Conservation (phyloP, 352 stramenopile species). For the Phytopythium helicoides region DNA sequence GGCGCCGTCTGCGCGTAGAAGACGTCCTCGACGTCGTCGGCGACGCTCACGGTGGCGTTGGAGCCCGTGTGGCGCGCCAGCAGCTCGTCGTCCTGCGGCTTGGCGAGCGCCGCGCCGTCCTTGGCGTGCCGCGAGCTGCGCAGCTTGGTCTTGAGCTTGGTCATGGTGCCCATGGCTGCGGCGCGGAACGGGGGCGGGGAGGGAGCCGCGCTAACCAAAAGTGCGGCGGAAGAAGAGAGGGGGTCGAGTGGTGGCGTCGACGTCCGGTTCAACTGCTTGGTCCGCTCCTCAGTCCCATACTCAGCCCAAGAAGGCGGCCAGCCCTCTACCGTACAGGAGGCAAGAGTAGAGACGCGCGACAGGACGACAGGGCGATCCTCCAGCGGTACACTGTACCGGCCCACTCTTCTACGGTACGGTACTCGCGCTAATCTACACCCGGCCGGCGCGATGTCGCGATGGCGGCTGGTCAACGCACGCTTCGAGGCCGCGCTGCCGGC, state of each 20-base stretch:
- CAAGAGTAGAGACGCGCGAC: no score
- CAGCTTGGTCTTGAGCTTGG: constrained; percentile 67
- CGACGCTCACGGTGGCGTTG: constrained; percentile 31
- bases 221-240: not conserved
- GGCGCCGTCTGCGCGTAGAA: constrained; percentile 35
- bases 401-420: no score
- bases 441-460: no score
- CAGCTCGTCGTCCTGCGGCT: constrained; percentile 38
- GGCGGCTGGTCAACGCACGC: no score
- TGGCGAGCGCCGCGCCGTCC: constrained; percentile 27
- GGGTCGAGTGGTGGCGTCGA: not conserved
- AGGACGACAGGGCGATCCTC: no score
- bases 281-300: not conserved
- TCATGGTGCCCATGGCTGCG: constrained; percentile 40
- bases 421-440: no score
- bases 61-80: constrained; percentile 29
- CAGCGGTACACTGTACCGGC: no score
- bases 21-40: constrained; percentile 72
- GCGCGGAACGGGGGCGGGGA: not conserved
- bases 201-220: constrained; percentile 1
- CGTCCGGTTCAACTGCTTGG: constrained; percentile 1
- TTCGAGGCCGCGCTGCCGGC: no score
- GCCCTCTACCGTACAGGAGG: not conserved
- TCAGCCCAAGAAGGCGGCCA: not conserved
- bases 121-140: constrained; percentile 37